Evolutionary conservation across 148 eudicot species (phyloP), one percentile per base, ranked within the genome.

Genomic region (Rhododendron simsii): DNA sequence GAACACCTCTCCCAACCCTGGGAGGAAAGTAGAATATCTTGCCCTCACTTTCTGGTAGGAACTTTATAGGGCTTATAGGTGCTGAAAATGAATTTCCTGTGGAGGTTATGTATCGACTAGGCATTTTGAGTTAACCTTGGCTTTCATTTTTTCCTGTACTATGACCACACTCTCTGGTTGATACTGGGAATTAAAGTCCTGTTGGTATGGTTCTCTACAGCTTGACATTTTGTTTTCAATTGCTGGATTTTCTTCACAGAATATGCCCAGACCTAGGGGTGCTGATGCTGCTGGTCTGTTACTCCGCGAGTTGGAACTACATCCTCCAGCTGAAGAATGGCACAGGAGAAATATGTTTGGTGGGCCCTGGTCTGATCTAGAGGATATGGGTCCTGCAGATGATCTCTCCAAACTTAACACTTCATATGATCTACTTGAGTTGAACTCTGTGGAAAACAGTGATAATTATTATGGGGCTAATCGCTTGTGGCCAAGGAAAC

Each of bases 311-410:
- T 89, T 97, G 83, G 99, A 97, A 87, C 98, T 97, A 88, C 99
- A 97, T 88, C 99, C 99, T 69, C 98, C 99, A 48, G 98, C 99
- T 81, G 99, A 97, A 91, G 99, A 97, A 91, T 97, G 99, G 99
- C 99, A 97, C 89, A 90, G 97, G 86, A 88, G 96, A 41, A 95
- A 95, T 84, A 95, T 95, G 98, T 95, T 92, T 83, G 98, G 99
- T 47, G 99, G 98, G 55, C 96, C 99, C 33, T 97, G 99, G 99
- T 97, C 95, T 76, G 96, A 95, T 89, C 92, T 90, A 45, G 98
- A 97, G 63, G 98, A 93, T 80, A 85, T 89, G 85, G 88, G 90
- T 78, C 91, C 87, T 71, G 37, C 87, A 28, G 95, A 95, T 85
- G 99, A 95, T 80, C 63, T 85, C 59, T 80, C 88, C 30, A 92